Conservation (phyloP, 768 basidiomycete species). For the Chalciporus piperatus region DNA sequence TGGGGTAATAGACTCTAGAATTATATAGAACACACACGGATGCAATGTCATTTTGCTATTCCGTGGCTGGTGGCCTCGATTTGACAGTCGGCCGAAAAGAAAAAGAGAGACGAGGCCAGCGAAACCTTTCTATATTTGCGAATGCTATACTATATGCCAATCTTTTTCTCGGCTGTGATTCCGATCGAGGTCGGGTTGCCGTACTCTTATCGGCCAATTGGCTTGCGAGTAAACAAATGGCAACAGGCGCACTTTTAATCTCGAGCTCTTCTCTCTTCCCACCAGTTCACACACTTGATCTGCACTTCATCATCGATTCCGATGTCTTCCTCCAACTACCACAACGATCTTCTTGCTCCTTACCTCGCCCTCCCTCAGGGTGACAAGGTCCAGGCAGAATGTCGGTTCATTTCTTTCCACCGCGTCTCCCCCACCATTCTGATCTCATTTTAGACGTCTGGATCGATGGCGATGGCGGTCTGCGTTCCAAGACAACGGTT, state of each 20-base stretch:
- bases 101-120: too few species aligned
- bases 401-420: conserved; percentile 39
- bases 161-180: not conserved
- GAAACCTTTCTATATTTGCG: too few species aligned
- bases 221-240: conserved; percentile 20
- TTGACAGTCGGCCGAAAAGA: too few species aligned
- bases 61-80: too few species aligned
- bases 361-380: conserved; percentile 90
- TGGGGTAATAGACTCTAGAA: conserved; percentile 18
- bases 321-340: conserved; percentile 44
- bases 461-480: conserved; percentile 93
- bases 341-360: conserved; percentile 84
- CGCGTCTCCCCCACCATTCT: conserved; percentile 4
- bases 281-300: not conserved
- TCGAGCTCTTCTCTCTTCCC: not conserved
- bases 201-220: conserved; percentile 33
- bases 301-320: not conserved
- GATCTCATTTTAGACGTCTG: conserved; percentile 71
- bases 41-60: too few species aligned
- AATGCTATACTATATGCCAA: too few species aligned
- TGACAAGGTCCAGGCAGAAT: conserved; percentile 92
- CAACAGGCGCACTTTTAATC: conserved; percentile 30
- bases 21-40: not conserved
- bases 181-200: not conserved
- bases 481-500: conserved; percentile 96